These are phyloP conservation scores for Dactylellina sp. DNA, from an alignment of 2,329 filamentous ascomycete species.

Conservation along the genomic window DNA sequence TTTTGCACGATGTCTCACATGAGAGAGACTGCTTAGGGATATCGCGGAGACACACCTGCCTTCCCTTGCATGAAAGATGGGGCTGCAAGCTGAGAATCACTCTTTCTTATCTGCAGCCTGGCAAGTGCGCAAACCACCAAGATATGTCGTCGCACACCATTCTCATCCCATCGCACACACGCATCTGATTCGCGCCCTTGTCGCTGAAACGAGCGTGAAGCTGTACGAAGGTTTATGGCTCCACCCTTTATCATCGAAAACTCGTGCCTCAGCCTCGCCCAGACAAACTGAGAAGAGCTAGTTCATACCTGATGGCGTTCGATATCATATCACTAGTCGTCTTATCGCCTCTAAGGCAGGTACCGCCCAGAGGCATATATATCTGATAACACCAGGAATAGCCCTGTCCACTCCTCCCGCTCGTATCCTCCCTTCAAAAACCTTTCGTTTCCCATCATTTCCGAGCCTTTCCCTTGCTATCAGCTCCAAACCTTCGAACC, in stretches of 20 bases:
- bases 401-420: background rate
- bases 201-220: slow-evolving; percentile 6
- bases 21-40: slow-evolving; percentile 1
- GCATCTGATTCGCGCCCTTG: slow-evolving; percentile 20
- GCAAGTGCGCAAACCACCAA: slow-evolving; percentile 8
- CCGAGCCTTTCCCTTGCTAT: slow-evolving; percentile 9
- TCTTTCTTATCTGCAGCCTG: slow-evolving; percentile 32
- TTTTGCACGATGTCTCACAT: slow-evolving; percentile 28
- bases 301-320: background rate
- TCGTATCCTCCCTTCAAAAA: slow-evolving; percentile 28
- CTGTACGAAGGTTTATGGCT: slow-evolving; percentile 4
- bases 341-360: slow-evolving; percentile 43
- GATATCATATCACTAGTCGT: slow-evolving; percentile 1
- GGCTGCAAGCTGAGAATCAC: slow-evolving; percentile 12
- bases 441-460: slow-evolving; percentile 1
- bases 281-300: background rate
- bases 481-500: slow-evolving; percentile 9
- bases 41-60: slow-evolving; percentile 2
- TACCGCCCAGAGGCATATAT: slow-evolving; percentile 35
- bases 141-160: slow-evolving; percentile 45
- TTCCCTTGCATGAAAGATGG: slow-evolving; percentile 16
- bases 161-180: slow-evolving; percentile 35
- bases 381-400: slow-evolving; percentile 23
- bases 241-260: slow-evolving; percentile 16
- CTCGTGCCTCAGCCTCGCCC: background rate